phyloP scores from a whole-genome alignment of 805 yeast genomes.

The Priceomyces haplophilus region DNA sequence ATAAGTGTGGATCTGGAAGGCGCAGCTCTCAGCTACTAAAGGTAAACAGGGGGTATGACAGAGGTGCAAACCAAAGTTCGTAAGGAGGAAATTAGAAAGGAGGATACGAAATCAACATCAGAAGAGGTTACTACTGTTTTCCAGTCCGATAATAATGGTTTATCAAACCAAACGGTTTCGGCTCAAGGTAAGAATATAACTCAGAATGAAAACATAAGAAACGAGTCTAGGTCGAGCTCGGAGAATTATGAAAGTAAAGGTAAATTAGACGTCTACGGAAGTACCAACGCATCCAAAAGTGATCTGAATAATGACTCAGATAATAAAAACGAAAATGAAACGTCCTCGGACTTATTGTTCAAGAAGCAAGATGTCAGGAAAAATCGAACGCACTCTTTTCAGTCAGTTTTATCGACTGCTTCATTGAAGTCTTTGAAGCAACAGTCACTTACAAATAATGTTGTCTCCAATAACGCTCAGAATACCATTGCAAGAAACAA shows the following conservation, averaged over 20 bases:
- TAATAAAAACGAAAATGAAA: slow-evolving; percentile 11
- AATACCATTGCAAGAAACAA: slow-evolving; percentile 9
- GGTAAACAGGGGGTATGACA: neutral
- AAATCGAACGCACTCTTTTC: slow-evolving; percentile 42
- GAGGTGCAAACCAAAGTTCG: neutral
- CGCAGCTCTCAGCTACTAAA: neutral
- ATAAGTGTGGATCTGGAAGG: neutral
- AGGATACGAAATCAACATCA: neutral
- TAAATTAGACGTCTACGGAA: neutral
- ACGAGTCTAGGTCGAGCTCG: neutral
- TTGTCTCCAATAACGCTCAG: slow-evolving; percentile 5
- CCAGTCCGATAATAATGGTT: neutral
- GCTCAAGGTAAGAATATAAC: neutral
- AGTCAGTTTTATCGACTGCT: slow-evolving; percentile 43
- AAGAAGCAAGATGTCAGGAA: slow-evolving; percentile 37
- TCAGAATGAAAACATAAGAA: neutral
- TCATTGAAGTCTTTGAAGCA: slow-evolving; percentile 39
- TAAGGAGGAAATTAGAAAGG: neutral
- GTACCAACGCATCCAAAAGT: slow-evolving; percentile 1
- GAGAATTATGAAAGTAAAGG: neutral
- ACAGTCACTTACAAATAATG: slow-evolving; percentile 12
- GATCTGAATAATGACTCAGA: slow-evolving; percentile 4
- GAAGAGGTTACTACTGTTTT: neutral
- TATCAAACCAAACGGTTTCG: neutral
- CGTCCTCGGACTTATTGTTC: slow-evolving; percentile 24